Evolutionary conservation across 1,284 basidiomycete genomes (phyloP).

Genomic region (Grifola frondosa): DNA sequence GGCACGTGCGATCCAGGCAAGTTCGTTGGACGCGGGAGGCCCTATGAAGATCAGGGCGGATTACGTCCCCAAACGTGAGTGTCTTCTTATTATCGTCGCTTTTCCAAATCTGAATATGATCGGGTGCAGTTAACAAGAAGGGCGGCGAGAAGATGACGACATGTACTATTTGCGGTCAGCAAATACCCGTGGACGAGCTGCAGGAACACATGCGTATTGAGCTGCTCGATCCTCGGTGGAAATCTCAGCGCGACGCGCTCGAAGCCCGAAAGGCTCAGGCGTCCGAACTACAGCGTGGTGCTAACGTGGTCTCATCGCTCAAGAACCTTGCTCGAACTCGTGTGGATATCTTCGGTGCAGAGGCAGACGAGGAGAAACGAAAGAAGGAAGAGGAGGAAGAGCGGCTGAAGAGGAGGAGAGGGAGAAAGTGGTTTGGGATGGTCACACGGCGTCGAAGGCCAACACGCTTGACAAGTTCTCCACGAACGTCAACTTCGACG

Average conservation of each 20-base stretch:
- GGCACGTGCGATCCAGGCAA: conserved; percentile 77
- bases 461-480: conserved; percentile 89
- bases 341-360: conserved; percentile 93
- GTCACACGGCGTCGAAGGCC: conserved; percentile 88
- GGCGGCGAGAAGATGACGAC: conserved; percentile 74
- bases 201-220: conserved; percentile 99
- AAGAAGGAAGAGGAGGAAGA: conserved; percentile 86
- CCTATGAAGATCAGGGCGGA: conserved; percentile 97
- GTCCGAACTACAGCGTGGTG: conserved; percentile 84
- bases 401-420: conserved; percentile 74
- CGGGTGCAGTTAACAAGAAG: conserved; percentile 63
- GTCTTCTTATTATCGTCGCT: conserved; percentile 8
- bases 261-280: conserved; percentile 90
- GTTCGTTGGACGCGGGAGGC: conserved; percentile 69
- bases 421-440: conserved; percentile 95
- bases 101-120: conserved; percentile 3
- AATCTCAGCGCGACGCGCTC: conserved; percentile 85
- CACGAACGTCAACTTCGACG: conserved; percentile 87
- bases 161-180: conserved; percentile 92
- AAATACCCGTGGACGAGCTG: conserved; percentile 92
- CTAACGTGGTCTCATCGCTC: conserved; percentile 90
- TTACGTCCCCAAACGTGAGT: conserved; percentile 90
- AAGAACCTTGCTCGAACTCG: conserved; percentile 88
- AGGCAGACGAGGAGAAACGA: conserved; percentile 84
- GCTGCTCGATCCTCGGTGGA: conserved; percentile 95